A percentile compares a stretch with the other conserved stretches of the same genome.
phyloP scores from a whole-genome alignment of 2,329 filamentous ascomycete genomes.

The Sordariomycetes sp. region DNA sequence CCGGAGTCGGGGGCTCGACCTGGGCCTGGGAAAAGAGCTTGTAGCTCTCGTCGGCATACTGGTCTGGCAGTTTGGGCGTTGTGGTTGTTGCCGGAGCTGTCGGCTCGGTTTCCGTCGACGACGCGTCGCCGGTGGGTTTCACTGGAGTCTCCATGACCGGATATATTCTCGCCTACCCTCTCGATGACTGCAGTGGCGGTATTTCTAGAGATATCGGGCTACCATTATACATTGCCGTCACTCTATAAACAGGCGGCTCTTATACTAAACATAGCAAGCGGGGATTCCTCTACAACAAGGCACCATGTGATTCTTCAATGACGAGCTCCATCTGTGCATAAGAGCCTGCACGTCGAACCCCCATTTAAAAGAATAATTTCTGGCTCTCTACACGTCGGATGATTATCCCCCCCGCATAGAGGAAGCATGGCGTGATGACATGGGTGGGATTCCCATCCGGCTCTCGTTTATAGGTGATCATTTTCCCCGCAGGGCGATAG shows the following conservation, averaged over 20 bases:
- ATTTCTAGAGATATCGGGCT: no score
- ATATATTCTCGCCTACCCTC: not conserved
- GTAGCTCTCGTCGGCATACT: constrained; percentile 28
- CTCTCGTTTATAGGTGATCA: no score
- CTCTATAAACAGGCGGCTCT: not conserved
- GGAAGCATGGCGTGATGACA: not conserved
- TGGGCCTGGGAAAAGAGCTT: constrained; percentile 26
- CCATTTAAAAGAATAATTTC: not conserved
- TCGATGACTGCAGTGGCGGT: not conserved
- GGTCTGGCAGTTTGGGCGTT: constrained; percentile 20
- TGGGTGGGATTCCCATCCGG: not conserved
- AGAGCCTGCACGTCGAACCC: not conserved
- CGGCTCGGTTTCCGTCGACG: not conserved
- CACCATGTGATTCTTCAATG: not conserved
- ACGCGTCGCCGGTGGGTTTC: not conserved
- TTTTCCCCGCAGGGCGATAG: no score
- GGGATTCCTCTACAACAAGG: not conserved
- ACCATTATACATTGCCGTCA: no score
- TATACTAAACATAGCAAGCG: not conserved
- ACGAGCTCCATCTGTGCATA: not conserved
- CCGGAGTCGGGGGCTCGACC: constrained; percentile 21
- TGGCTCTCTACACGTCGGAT: not conserved
- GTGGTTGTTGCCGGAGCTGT: not conserved
- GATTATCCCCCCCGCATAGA: not conserved
- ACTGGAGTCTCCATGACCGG: not conserved